phyloP scores from a whole-genome alignment of 345 rosid genomes.

The Erysimum cheiranthoides region DNA sequence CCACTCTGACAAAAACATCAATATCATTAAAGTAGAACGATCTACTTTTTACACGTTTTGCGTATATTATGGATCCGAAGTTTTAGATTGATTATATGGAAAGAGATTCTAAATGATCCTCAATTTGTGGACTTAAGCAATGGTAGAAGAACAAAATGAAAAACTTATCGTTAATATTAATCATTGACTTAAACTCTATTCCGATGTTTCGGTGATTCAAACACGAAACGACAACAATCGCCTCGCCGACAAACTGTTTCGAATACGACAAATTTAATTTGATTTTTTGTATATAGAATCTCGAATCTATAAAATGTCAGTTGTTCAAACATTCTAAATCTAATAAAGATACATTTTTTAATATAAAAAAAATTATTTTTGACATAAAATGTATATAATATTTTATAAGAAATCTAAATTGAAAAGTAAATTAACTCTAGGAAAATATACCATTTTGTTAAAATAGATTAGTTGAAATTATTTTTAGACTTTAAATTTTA shows the following conservation, averaged over 20 bases:
- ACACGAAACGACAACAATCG: background rate
- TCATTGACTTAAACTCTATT: background rate
- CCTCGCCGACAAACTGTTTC: background rate
- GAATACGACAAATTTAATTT: background rate
- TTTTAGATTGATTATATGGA: background rate
- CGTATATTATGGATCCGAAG: background rate
- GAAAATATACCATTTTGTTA: background rate
- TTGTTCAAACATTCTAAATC: background rate
- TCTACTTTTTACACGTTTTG: background rate
- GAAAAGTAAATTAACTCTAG: background rate
- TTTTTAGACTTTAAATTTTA: too few species aligned
- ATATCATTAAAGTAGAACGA: background rate
- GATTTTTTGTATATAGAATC: background rate
- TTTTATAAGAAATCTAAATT: background rate
- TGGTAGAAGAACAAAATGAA: background rate
- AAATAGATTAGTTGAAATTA: background rate
- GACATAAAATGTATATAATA: background rate
- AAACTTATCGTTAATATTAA: background rate
- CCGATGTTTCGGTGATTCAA: background rate
- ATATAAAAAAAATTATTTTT: background rate
- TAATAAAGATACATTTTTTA: background rate
- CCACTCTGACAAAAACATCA: background rate
- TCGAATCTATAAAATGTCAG: background rate
- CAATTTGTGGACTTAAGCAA: background rate
- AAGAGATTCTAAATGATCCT: background rate